phyloP scores from a whole-genome alignment of 2,329 filamentous ascomycete genomes.

The Epichloe coenophiala region DNA sequence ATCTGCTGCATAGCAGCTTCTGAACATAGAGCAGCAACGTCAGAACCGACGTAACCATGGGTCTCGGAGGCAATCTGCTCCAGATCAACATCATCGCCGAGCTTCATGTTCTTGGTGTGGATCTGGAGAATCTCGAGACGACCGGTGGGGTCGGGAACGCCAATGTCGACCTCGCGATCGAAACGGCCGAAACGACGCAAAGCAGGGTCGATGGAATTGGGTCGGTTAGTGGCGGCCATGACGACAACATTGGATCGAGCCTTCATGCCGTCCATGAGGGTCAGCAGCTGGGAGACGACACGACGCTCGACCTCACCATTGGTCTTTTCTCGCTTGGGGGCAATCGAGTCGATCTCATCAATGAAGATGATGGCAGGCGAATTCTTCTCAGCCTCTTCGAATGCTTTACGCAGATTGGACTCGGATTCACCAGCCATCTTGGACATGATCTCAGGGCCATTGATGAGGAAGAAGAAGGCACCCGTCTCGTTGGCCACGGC shows the following conservation, averaged over 20 bases:
- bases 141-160: conserved; percentile 92
- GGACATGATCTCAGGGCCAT: conserved; percentile 98
- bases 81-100: conserved; percentile 89
- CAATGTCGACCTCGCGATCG: conserved; percentile 97
- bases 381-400: conserved; percentile 99
- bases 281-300: conserved; percentile 93
- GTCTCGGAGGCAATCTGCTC: conserved; percentile 96
- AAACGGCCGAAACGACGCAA: conserved; percentile 97
- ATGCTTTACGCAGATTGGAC: conserved; percentile 96
- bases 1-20: conserved; percentile 99
- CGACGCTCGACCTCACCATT: conserved; percentile 97
- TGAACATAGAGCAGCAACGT: conserved; percentile 95
- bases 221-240: conserved; percentile 97
- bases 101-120: conserved; percentile 99
- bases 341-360: conserved; percentile 98
- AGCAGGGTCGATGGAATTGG: conserved; percentile 96
- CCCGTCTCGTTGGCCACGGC: conserved; percentile 98
- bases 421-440: conserved; percentile 99
- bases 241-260: conserved; percentile 96
- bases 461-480: conserved; percentile 99
- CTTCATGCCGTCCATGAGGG: conserved; percentile 99
- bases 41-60: conserved; percentile 96
- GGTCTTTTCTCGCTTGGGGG: conserved; percentile 98
- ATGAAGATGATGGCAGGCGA: conserved; percentile 99
- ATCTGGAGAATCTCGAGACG: conserved; percentile 98